A percentile compares a stretch with the other conserved stretches of the same genome.
Conservation (phyloP, 129 eudicot genomes). For the Helianthus annuus region HanXRQr2.0-SUNRISE NC_035435.2:168616988-168617487, state of each 20-base stretch:
- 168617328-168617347: slow-evolving; percentile 20
- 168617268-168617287: slow-evolving; percentile 47
- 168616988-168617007: too few relatives aligned
- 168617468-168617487: too few relatives aligned
- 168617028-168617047: too few relatives aligned
- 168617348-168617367: slow-evolving; percentile 25
- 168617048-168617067: too few relatives aligned
- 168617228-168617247: slow-evolving; percentile 47
- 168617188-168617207: slow-evolving; percentile 4
- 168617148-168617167: neutral
- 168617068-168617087: neutral
- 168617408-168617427: neutral
- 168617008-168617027: too few relatives aligned
- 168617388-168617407: slow-evolving; percentile 2
- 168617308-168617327: slow-evolving; percentile 38
- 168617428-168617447: too few relatives aligned
- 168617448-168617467: too few relatives aligned
- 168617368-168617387: slow-evolving; percentile 21
- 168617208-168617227: slow-evolving; percentile 24
- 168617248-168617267: slow-evolving; percentile 42
- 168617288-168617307: slow-evolving; percentile 47
- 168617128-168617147: neutral
- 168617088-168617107: neutral
- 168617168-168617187: slow-evolving; percentile 11
- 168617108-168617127: neutral